phyloP scores from a whole-genome alignment of 108 stramenopile genomes.

The Pelagomonas calceolata region DNA sequence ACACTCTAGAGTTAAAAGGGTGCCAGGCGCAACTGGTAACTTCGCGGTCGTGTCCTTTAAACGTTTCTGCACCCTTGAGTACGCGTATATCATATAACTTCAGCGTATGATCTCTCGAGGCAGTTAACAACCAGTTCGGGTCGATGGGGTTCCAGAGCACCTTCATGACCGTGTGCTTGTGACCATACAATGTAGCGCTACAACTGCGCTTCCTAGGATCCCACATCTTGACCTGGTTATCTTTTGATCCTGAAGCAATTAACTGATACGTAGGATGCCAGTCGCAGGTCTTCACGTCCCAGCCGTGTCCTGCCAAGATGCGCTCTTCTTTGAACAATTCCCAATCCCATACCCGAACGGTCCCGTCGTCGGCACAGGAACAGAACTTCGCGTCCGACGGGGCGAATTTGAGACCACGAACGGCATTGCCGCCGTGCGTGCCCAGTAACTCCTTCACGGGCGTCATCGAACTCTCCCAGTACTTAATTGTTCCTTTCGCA shows the following conservation, averaged over 20 bases:
- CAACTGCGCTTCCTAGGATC: constrained; percentile 74
- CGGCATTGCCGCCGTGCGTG: constrained; percentile 70
- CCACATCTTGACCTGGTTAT: constrained; percentile 87
- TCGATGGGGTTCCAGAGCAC: constrained; percentile 83
- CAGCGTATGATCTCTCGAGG: constrained; percentile 76
- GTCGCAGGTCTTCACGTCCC: constrained; percentile 80
- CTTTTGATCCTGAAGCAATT: constrained; percentile 75
- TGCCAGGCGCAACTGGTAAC: constrained; percentile 88
- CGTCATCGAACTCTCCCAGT: constrained; percentile 80
- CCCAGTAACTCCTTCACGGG: constrained; percentile 62
- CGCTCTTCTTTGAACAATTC: constrained; percentile 57
- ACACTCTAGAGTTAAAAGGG: constrained; percentile 75
- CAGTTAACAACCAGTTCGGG: constrained; percentile 87
- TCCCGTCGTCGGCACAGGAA: constrained; percentile 81
- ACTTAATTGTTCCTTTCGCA: constrained; percentile 71
- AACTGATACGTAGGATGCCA: constrained; percentile 86
- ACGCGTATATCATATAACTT: constrained; percentile 89
- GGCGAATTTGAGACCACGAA: constrained; percentile 78
- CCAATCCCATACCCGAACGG: constrained; percentile 89
- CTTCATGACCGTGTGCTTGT: constrained; percentile 85
- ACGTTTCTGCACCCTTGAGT: constrained; percentile 68
- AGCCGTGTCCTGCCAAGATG: constrained; percentile 79
- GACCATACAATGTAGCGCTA: constrained; percentile 77
- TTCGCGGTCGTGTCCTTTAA: constrained; percentile 79
- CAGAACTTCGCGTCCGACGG: constrained; percentile 88